Evolutionary conservation across 768 basidiomycete genomes (phyloP).

Genomic region (Phaeotremella skinneri): DNA sequence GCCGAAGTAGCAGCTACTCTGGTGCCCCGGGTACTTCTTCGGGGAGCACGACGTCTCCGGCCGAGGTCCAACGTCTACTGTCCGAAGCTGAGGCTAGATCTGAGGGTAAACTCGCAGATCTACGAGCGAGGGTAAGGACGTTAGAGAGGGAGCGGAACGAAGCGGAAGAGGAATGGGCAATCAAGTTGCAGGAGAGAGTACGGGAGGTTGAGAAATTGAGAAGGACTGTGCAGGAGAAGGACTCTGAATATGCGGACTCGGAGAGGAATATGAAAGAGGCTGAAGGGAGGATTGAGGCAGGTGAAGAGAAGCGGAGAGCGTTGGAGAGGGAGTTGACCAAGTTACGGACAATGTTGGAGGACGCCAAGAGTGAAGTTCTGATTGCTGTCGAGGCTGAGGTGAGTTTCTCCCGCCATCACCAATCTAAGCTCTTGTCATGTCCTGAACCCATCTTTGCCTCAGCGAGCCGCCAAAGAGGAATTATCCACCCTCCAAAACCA

Average conservation of each 20-base stretch:
- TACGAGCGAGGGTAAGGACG: constrained; percentile 62
- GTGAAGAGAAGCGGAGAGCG: constrained; percentile 51
- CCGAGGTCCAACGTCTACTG: constrained; percentile 60
- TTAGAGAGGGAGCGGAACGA: constrained; percentile 83
- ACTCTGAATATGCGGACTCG: constrained; percentile 62
- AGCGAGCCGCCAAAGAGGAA: constrained; percentile 56
- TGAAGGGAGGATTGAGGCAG: constrained; percentile 60
- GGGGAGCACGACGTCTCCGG: constrained; percentile 17
- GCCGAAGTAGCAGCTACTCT: constrained; percentile 10
- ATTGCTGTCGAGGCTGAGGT: constrained; percentile 55
- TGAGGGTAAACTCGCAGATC: constrained; percentile 70
- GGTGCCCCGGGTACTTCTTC: constrained; percentile 4
- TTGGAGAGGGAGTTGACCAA: constrained; percentile 52
- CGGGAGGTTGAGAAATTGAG: constrained; percentile 74
- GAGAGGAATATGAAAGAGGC: constrained; percentile 55
- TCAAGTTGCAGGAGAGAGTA: constrained; percentile 72
- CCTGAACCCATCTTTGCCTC: background rate
- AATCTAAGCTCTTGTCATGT: background rate
- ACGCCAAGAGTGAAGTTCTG: constrained; percentile 54
- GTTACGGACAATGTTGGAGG: constrained; percentile 52
- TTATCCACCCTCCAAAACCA: constrained; percentile 29
- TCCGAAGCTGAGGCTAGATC: constrained; percentile 72
- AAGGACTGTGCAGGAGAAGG: constrained; percentile 61
- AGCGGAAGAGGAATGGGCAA: constrained; percentile 83
- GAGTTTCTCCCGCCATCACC: constrained; percentile 12